phyloP scores from a whole-genome alignment of 768 basidiomycete genomes.

The Podaxis pistillaris region DNA sequence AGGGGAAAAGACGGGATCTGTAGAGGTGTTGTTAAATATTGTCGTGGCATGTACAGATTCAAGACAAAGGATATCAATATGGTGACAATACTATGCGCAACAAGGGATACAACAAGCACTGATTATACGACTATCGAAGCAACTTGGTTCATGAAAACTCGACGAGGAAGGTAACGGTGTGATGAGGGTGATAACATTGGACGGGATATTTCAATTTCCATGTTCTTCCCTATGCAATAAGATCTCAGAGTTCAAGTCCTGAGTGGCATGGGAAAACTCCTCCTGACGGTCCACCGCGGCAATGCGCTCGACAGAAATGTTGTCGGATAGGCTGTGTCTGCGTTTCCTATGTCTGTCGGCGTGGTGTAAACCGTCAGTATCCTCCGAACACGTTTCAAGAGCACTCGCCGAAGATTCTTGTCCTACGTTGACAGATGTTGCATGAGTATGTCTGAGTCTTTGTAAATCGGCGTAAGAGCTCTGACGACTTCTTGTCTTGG shows the following conservation, averaged over 20 bases:
- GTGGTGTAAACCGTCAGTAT: slow-evolving; percentile 43
- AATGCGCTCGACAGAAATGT: slow-evolving; percentile 61
- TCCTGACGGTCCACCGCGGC: slow-evolving; percentile 56
- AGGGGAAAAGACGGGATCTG: slow-evolving; percentile 27
- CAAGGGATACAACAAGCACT: background rate
- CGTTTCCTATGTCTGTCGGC: slow-evolving; percentile 49
- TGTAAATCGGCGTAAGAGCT: slow-evolving; percentile 84
- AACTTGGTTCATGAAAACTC: background rate
- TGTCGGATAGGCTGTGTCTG: slow-evolving; percentile 62
- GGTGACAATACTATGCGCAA: background rate
- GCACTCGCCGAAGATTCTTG: slow-evolving; percentile 14
- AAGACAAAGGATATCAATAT: background rate
- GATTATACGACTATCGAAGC: background rate
- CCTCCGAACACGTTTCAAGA: slow-evolving; percentile 21
- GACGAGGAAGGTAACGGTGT: background rate
- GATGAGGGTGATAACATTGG: background rate
- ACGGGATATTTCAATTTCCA: background rate
- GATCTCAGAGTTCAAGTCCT: slow-evolving; percentile 66
- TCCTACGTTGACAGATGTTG: slow-evolving; percentile 15
- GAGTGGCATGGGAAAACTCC: slow-evolving; percentile 62
- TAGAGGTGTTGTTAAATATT: background rate
- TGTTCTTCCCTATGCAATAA: slow-evolving; percentile 28
- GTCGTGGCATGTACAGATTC: background rate
- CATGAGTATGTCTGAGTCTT: slow-evolving; percentile 47
- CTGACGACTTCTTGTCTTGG: slow-evolving; percentile 57